Conservation (phyloP, 2,329 filamentous ascomycete genomes). For the Sporothrix brunneoviolacea region DNA sequence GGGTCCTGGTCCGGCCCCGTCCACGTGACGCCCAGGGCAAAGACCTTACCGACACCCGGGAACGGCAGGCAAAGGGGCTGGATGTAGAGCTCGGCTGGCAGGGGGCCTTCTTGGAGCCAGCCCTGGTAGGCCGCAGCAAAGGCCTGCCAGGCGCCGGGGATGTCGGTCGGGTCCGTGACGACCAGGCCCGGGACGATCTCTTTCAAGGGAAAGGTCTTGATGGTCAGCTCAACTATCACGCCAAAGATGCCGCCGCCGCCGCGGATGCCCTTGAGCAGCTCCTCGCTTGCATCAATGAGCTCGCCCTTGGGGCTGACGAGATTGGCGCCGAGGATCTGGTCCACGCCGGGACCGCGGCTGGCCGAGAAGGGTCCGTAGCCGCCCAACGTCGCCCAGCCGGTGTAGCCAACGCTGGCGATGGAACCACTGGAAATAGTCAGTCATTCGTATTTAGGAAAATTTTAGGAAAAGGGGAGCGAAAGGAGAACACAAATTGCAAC, state of each 20-base stretch:
- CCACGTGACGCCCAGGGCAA: not conserved
- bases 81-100: not conserved
- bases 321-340: slow-evolving; percentile 30
- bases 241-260: slow-evolving; percentile 25
- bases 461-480: no score
- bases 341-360: slow-evolving; percentile 28
- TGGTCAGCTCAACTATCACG: slow-evolving; percentile 21
- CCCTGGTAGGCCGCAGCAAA: not conserved
- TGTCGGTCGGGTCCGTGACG: not conserved
- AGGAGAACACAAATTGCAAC: no score
- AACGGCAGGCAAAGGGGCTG: not conserved
- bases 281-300: slow-evolving; percentile 23
- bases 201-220: slow-evolving; percentile 21
- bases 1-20: not conserved
- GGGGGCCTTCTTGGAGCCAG: not conserved
- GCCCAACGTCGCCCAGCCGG: slow-evolving; percentile 30
- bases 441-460: no score
- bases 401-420: slow-evolving; percentile 24
- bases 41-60: not conserved
- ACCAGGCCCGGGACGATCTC: slow-evolving; percentile 1
- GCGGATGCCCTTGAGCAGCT: slow-evolving; percentile 24
- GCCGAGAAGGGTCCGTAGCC: slow-evolving; percentile 29
- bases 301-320: slow-evolving; percentile 24
- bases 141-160: not conserved
- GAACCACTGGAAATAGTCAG: no score